Percentiles rank a stretch among this genome's conserved stretches.
These are phyloP conservation scores for Alternaria brassicicola DNA, from an alignment of 2,329 filamentous ascomycete genomes.

Conservation along the genomic window DNA sequence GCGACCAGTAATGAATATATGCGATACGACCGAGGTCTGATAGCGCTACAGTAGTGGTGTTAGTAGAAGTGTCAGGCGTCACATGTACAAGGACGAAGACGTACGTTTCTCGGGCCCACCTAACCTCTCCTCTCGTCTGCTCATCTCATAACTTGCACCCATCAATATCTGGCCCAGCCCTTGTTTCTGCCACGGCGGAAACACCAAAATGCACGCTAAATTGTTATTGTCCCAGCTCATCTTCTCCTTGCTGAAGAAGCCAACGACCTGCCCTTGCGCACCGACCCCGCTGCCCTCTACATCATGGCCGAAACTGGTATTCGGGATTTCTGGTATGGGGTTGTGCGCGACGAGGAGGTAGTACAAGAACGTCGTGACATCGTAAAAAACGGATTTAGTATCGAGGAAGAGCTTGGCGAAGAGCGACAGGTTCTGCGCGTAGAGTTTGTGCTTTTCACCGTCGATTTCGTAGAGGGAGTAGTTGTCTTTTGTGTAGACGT, in stretches of 20 bases:
- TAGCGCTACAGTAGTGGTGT: slow-evolving; percentile 59
- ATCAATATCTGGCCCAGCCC: slow-evolving; percentile 89
- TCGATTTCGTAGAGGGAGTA: slow-evolving; percentile 94
- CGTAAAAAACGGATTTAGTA: slow-evolving; percentile 98
- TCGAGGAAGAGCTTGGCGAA: slow-evolving; percentile 98
- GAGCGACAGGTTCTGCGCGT: slow-evolving; percentile 92
- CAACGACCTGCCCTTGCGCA: slow-evolving; percentile 66
- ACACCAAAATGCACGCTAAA: slow-evolving; percentile 92
- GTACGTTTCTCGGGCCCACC: slow-evolving; percentile 87
- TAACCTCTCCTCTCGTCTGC: slow-evolving; percentile 78
- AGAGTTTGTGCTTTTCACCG: slow-evolving; percentile 83
- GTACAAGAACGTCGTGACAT: slow-evolving; percentile 92
- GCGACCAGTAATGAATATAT: slow-evolving; percentile 85
- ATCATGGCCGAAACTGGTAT: slow-evolving; percentile 32
- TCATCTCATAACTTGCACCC: slow-evolving; percentile 91
- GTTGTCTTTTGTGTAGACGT: slow-evolving; percentile 78
- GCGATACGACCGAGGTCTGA: slow-evolving; percentile 82
- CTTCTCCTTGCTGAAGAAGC: slow-evolving; percentile 99
- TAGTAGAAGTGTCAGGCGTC: not conserved
- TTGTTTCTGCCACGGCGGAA: slow-evolving; percentile 92
- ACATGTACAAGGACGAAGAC: slow-evolving; percentile 4
- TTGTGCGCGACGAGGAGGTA: slow-evolving; percentile 83
- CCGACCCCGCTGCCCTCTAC: not conserved
- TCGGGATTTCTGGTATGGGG: slow-evolving; percentile 47
- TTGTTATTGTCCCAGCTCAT: slow-evolving; percentile 99